Conservation (phyloP, 345 rosid genomes). For the Euphorbia lathyris region DNA sequence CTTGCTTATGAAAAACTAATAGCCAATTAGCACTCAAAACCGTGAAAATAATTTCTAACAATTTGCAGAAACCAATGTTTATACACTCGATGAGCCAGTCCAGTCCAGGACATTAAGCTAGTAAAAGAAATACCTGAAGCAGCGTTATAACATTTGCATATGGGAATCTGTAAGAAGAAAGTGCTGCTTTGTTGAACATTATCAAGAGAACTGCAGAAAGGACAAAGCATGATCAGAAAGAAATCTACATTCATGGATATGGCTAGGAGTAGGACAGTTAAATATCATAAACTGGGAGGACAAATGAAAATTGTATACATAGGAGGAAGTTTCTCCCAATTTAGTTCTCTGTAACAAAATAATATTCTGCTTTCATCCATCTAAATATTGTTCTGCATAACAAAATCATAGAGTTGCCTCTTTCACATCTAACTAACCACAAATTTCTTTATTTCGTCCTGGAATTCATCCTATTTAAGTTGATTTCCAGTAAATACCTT, state of each 20-base stretch:
- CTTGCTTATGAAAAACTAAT: neutral
- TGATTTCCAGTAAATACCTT: neutral
- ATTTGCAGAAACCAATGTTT: neutral
- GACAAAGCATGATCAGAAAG: conserved; percentile 4
- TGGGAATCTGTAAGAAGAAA: conserved; percentile 61
- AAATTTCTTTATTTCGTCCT: neutral
- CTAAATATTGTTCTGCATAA: too few species aligned
- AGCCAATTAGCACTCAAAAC: neutral
- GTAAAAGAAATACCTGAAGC: conserved; percentile 48
- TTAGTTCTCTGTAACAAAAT: too few species aligned
- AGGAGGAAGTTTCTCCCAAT: neutral
- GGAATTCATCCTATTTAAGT: neutral
- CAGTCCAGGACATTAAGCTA: neutral
- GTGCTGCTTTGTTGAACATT: conserved; percentile 73
- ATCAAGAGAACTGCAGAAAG: conserved; percentile 59
- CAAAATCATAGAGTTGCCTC: neutral
- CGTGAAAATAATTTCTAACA: neutral
- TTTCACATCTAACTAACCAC: too few species aligned
- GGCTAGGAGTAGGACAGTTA: too few species aligned
- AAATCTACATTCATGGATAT: neutral
- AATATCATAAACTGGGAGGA: too few species aligned
- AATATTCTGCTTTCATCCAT: too few species aligned
- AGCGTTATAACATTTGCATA: conserved; percentile 64
- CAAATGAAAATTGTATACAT: too few species aligned
- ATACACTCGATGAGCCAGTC: neutral